Evolutionary conservation across 306 rosid species (phyloP).

Genomic region (Fragaria ananassa): DNA sequence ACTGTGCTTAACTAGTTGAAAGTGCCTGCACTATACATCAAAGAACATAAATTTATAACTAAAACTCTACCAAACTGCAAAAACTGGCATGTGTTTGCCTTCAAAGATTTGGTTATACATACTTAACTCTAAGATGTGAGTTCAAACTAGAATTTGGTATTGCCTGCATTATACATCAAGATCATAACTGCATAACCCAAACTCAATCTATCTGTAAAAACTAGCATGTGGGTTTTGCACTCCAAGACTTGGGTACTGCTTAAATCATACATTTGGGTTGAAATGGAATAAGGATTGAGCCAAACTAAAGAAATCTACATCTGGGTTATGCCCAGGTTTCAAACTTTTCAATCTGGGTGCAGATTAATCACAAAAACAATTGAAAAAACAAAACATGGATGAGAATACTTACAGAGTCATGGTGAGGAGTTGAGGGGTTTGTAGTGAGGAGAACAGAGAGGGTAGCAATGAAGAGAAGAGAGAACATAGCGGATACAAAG

Average conservation of each 20-base stretch:
- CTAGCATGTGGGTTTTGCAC: background rate
- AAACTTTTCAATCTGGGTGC: background rate
- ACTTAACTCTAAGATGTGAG: background rate
- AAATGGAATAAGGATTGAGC: conserved; percentile 6
- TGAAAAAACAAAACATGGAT: background rate
- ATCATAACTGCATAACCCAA: background rate
- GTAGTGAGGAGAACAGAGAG: conserved; percentile 68
- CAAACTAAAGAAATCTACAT: background rate
- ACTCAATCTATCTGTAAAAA: background rate
- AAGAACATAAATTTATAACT: background rate
- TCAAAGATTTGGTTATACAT: background rate
- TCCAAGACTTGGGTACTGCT: background rate
- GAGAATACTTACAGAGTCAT: conserved; percentile 63
- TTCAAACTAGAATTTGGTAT: background rate
- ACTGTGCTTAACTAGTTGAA: background rate
- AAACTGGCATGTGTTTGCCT: background rate
- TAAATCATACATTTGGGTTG: background rate
- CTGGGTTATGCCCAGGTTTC: conserved; percentile 13
- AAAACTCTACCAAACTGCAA: background rate
- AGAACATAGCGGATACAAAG: conserved; percentile 89
- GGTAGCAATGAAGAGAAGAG: conserved; percentile 87
- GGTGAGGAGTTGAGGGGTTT: conserved; percentile 61
- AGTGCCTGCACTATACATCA: background rate
- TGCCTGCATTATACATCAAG: background rate
- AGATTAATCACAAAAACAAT: conserved; percentile 18